Conservation (phyloP, 495 filamentous ascomycete species). For the Neurospora discreta region DNA sequence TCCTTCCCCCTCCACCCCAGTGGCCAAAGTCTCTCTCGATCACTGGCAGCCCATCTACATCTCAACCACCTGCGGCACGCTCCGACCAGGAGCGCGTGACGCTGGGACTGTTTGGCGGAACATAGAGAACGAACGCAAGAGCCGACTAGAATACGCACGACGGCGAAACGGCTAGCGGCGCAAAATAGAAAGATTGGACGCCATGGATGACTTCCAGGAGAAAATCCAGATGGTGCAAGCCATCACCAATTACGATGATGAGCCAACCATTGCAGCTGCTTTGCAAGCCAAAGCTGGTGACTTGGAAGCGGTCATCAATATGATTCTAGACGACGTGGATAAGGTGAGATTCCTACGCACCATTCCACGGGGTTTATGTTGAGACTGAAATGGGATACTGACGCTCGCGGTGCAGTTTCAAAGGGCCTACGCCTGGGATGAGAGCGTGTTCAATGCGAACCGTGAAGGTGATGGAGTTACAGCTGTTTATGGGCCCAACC, state of each 20-base stretch:
- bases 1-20: not conserved
- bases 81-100: not conserved
- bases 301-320: slow-evolving; percentile 30
- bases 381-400: slow-evolving; percentile 1
- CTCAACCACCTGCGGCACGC: not conserved
- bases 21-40: not conserved
- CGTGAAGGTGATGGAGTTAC: slow-evolving; percentile 29
- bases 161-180: not conserved
- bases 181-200: not conserved
- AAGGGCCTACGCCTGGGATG: slow-evolving; percentile 34
- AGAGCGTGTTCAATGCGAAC: slow-evolving; percentile 31
- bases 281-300: slow-evolving; percentile 33
- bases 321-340: slow-evolving; percentile 31
- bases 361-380: not conserved
- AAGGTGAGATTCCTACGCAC: slow-evolving; percentile 21
- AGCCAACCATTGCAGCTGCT: slow-evolving; percentile 1
- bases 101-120: not conserved
- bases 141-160: not conserved
- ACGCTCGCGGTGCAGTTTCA: slow-evolving; percentile 16
- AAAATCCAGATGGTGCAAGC: slow-evolving; percentile 8
- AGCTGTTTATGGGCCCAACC: not conserved
- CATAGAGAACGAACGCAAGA: not conserved
- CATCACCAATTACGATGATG: slow-evolving; percentile 7
- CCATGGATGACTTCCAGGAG: not conserved
- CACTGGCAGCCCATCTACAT: not conserved